A percentile compares a stretch with the other conserved stretches of the same genome.
Evolutionary conservation across 2,329 filamentous ascomycete species (phyloP).

Genomic region (Apiospora saccharicola): DNA sequence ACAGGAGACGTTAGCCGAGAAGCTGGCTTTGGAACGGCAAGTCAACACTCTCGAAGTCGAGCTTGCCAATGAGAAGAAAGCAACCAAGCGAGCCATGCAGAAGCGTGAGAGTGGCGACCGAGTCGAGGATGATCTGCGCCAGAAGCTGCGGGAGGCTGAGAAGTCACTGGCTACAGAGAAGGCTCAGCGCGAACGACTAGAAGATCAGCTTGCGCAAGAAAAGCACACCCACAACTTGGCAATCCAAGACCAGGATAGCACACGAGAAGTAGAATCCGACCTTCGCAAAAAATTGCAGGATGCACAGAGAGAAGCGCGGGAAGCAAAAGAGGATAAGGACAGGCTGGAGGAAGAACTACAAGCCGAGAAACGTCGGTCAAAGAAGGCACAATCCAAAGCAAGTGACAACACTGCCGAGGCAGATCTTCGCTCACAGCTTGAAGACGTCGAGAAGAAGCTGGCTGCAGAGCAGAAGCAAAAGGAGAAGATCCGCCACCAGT

Average conservation of each 20-base stretch:
- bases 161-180: conserved; percentile 42
- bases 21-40: conserved; percentile 80
- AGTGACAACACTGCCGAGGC: conserved; percentile 32
- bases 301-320: conserved; percentile 38
- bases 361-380: conserved; percentile 38
- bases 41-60: conserved; percentile 80
- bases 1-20: conserved; percentile 77
- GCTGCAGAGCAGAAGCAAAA: conserved; percentile 53
- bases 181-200: conserved; percentile 41
- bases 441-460: conserved; percentile 42
- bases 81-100: conserved; percentile 62
- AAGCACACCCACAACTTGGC: conserved; percentile 40
- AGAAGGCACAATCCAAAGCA: conserved; percentile 40
- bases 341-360: conserved; percentile 45
- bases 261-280: conserved; percentile 41
- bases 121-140: conserved; percentile 52
- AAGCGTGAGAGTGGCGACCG: conserved; percentile 52
- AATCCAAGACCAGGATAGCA: conserved; percentile 41
- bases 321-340: conserved; percentile 43
- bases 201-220: conserved; percentile 44
- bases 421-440: conserved; percentile 42
- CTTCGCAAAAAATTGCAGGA: conserved; percentile 44
- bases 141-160: conserved; percentile 47
- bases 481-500: conserved; percentile 53
- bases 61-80: conserved; percentile 81